Conservation (phyloP, 1,284 basidiomycete species). For the Nidula niveotomentosa region DNA sequence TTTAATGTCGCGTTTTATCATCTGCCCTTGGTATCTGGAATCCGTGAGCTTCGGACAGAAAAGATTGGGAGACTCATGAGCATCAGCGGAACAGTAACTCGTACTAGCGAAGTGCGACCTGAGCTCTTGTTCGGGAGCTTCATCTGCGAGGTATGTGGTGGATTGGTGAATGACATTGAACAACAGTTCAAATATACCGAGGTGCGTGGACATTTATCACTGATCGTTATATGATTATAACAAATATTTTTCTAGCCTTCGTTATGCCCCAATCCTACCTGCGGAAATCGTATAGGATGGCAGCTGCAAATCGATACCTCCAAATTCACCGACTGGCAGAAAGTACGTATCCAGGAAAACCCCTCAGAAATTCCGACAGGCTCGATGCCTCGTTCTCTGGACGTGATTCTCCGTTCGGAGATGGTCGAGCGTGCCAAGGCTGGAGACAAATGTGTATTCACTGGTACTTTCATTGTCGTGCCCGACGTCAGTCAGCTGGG, state of each 20-base stretch:
- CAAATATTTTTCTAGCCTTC: constrained; percentile 59
- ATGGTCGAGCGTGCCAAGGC: constrained; percentile 98
- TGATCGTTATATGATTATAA: no score
- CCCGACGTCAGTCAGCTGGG: constrained; percentile 98
- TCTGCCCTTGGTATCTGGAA: constrained; percentile 91
- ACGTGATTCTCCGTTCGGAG: constrained; percentile 94
- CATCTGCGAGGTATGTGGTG: constrained; percentile 87
- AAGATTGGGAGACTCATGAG: constrained; percentile 92
- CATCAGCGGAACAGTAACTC: constrained; percentile 95
- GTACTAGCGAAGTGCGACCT: constrained; percentile 96
- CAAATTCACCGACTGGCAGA: constrained; percentile 99
- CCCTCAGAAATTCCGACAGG: constrained; percentile 99
- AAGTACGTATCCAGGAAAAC: constrained; percentile 98
- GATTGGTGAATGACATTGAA: constrained; percentile 91
- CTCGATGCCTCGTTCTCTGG: constrained; percentile 95
- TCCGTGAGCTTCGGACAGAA: constrained; percentile 93
- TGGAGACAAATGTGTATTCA: constrained; percentile 98
- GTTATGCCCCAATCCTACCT: constrained; percentile 91
- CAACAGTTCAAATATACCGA: constrained; percentile 99
- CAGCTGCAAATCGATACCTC: constrained; percentile 95
- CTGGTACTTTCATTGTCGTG: constrained; percentile 97
- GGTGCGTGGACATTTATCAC: constrained; percentile 49
- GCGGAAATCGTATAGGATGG: constrained; percentile 91
- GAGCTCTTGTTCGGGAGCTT: constrained; percentile 95
- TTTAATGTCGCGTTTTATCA: constrained; percentile 97